Evolutionary conservation across 2,329 filamentous ascomycete genomes (phyloP).

Genomic region (Sporothrix pallida): DNA sequence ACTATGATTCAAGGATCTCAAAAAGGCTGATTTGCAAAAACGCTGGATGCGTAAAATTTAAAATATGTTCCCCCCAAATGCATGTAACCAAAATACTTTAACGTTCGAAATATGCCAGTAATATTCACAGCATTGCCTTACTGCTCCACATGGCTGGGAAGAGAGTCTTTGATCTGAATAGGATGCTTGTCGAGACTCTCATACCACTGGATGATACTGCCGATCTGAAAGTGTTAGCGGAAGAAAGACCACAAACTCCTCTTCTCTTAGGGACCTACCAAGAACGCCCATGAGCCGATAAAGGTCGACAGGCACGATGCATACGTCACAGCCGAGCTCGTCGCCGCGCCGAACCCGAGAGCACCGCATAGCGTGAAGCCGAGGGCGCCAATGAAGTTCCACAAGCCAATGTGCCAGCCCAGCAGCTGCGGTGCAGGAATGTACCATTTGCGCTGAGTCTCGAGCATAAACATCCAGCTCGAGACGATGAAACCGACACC

Average conservation of each 20-base stretch:
- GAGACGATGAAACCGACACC: conserved; percentile 66
- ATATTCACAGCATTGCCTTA: background rate
- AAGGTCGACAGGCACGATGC: conserved; percentile 57
- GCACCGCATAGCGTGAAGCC: conserved; percentile 68
- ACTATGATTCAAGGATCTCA: background rate
- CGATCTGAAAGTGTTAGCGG: conserved; percentile 39
- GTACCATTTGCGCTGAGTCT: conserved; percentile 69
- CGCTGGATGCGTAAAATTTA: too few relatives aligned
- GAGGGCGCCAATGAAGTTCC: conserved; percentile 68
- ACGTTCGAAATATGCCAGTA: too few relatives aligned
- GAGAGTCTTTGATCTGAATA: conserved; percentile 37
- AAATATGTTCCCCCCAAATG: background rate
- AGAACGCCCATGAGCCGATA: conserved; percentile 57
- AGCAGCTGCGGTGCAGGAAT: conserved; percentile 60
- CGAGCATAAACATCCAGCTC: conserved; percentile 66
- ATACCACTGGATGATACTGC: conserved; percentile 45
- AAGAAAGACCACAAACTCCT: too few relatives aligned
- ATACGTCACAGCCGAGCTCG: conserved; percentile 51
- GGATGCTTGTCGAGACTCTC: conserved; percentile 46
- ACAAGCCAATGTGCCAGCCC: conserved; percentile 71
- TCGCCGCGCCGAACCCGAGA: conserved; percentile 55
- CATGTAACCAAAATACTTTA: background rate
- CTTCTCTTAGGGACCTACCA: conserved; percentile 42
- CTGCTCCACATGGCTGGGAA: conserved; percentile 21
- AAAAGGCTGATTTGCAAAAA: too few relatives aligned